Base-by-base conservation (phyloP, 805 yeast genomes). In the Monosporozyma servazzii region DNA sequence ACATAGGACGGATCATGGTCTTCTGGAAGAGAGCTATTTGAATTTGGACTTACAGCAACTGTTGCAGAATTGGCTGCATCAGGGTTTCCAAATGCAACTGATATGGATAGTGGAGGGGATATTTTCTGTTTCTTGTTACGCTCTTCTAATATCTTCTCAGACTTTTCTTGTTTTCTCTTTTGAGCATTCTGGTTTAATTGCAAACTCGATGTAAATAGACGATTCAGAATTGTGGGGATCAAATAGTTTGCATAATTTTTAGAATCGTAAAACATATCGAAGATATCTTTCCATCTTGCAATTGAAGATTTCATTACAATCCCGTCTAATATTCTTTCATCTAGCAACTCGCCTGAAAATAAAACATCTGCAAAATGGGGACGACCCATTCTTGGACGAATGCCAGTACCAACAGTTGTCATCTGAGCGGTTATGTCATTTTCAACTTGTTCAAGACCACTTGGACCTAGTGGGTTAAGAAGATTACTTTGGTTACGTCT, bases 251-350 rank as follows among this genome's bases (percentile, higher is more conserved):
- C 60, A 43, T 70, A 69, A 13, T 65, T 66, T 30, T 62, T 63
- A 30, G 71, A 73, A n/a, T 73, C 75, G 56, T 75, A 75, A 54
- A 79, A 78, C 67, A 80, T 70, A 17, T 73, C 69, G 37, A 76
- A 68, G 6, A 78, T 74, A 44, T 84, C 86, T 39, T 68, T 68
- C 93, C 95, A 88, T 56, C 96, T 74, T 48, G 81, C 82, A 13
- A 71, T 66, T 0, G 93, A 81, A 0, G 86, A 76, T 53, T 67
- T 62, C 48, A 64, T 42, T 21, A 64, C 55, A 17, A 66, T 60
- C 1, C 70, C 70, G 46, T 62, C 67, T 17, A 64, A 52, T 15
- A 63, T 53, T 23, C 65, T 59, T 15, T 62, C 71, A 39, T 64
- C 71, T 18, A 62, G 61, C 8, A 61, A 59, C 7, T 60, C 71